These are phyloP conservation scores for Coemansia biformis DNA, from an alignment of 192 early-diverging fungal genomes.

Conservation along the genomic window DNA sequence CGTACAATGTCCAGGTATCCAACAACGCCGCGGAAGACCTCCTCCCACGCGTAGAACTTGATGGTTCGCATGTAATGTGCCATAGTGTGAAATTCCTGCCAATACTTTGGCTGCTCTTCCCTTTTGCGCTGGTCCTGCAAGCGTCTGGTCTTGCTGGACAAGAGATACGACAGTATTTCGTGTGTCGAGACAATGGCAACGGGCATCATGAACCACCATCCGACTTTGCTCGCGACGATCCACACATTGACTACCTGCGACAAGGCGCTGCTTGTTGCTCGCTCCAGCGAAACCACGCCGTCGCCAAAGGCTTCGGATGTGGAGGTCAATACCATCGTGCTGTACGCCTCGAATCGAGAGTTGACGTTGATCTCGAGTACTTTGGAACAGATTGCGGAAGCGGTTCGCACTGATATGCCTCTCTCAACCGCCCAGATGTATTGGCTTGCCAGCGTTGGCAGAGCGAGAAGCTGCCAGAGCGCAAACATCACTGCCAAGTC, in stretches of 20 bases:
- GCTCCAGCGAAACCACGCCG: too few species aligned
- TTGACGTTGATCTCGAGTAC: too few species aligned
- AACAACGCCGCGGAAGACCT: constrained; percentile 12
- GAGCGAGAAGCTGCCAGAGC: too few species aligned
- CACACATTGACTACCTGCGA: constrained; percentile 11
- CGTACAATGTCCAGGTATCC: constrained; percentile 3
- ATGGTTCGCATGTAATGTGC: constrained; percentile 56
- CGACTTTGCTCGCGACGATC: constrained; percentile 22
- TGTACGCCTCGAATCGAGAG: too few species aligned
- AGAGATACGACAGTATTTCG: constrained; percentile 2
- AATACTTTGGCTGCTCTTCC: constrained; percentile 2
- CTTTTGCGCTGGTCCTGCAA: constrained; percentile 1
- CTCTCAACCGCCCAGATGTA: too few species aligned
- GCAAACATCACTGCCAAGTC: too few species aligned
- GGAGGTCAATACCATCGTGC: too few species aligned
- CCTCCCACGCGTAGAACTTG: constrained; percentile 63
- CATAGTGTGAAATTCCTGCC: constrained; percentile 2
- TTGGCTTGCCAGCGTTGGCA: too few species aligned
- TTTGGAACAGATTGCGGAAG: too few species aligned
- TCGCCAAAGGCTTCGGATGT: too few species aligned
- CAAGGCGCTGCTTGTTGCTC: neutral
- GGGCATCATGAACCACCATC: constrained; percentile 28
- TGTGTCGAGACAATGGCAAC: constrained; percentile 10
- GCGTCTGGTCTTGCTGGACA: neutral
- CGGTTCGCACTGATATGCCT: too few species aligned